A percentile compares a stretch with the other conserved stretches of the same genome.
Conservation (phyloP, 106 monocot species). For the Phalaenopsis equestris region DNA sequence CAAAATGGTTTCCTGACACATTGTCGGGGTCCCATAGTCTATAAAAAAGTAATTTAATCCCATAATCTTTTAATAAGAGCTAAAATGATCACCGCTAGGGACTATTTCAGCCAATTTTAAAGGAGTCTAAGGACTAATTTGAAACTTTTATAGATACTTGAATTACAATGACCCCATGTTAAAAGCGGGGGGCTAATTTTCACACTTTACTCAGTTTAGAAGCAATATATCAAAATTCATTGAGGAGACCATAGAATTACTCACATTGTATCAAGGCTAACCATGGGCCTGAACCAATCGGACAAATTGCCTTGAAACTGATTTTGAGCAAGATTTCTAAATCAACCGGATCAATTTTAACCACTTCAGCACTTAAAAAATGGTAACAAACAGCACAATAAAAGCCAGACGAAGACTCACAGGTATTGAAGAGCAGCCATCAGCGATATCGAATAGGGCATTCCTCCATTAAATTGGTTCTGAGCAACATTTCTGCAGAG, state of each 20-base stretch:
- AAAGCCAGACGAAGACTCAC: conserved; percentile 15
- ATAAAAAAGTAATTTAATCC: too few species aligned
- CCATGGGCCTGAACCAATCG: conserved; percentile 82
- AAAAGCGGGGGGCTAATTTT: too few species aligned
- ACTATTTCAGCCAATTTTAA: too few species aligned
- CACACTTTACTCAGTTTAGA: background rate
- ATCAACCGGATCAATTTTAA: background rate
- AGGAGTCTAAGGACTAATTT: too few species aligned
- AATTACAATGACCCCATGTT: background rate
- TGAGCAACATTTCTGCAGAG: conserved; percentile 30
- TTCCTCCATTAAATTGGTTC: conserved; percentile 22
- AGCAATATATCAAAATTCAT: background rate
- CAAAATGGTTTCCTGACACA: too few species aligned
- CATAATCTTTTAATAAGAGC: too few species aligned
- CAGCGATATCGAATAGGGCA: conserved; percentile 36
- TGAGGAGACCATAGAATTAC: conserved; percentile 16
- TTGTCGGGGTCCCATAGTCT: too few species aligned
- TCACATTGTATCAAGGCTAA: conserved; percentile 66
- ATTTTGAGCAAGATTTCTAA: conserved; percentile 85
- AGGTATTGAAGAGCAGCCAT: conserved; percentile 28
- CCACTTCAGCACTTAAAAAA: background rate
- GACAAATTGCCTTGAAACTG: conserved; percentile 79
- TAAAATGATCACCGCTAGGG: too few species aligned
- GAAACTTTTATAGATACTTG: too few species aligned
- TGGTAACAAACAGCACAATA: background rate